Conservation (phyloP, 495 filamentous ascomycete species). For the Annulohypoxylon stygium region DNA sequence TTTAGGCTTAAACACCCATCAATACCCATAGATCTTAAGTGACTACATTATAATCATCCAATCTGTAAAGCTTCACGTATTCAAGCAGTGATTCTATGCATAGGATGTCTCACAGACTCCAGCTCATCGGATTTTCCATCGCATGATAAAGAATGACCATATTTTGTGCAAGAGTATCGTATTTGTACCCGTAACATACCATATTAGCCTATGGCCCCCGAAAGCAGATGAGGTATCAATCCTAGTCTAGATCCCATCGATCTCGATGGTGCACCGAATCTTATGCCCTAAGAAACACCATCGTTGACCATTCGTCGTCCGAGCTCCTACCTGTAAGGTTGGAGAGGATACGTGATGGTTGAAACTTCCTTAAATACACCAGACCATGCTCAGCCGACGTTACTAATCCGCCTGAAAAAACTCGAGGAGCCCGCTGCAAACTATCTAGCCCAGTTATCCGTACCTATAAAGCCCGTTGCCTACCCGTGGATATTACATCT, state of each 20-base stretch:
- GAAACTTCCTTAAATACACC: constrained; percentile 24
- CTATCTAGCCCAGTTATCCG: not conserved
- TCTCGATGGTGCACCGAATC: constrained; percentile 26
- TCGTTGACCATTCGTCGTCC: constrained; percentile 4
- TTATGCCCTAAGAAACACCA: constrained; percentile 26
- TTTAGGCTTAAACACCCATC: not conserved
- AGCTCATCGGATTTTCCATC: not conserved
- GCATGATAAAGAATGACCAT: not conserved
- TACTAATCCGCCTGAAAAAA: constrained; percentile 22
- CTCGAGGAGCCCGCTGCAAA: constrained; percentile 6
- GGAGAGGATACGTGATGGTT: constrained; percentile 19
- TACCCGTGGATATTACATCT: constrained; percentile 40
- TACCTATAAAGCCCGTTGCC: not conserved
- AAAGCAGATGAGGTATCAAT: constrained; percentile 48
- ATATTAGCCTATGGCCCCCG: constrained; percentile 12
- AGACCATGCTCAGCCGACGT: constrained; percentile 17
- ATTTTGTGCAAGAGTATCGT: constrained; percentile 16
- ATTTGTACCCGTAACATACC: constrained; percentile 22
- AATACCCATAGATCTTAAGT: constrained; percentile 1
- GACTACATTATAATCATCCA: too few species aligned
- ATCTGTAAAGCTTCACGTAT: not conserved
- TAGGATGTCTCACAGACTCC: not conserved
- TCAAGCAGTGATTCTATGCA: not conserved
- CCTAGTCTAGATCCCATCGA: constrained; percentile 44
- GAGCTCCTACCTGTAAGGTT: constrained; percentile 12